Evolutionary conservation across 495 filamentous ascomycete genomes (phyloP).

Genomic region (Talaromyces liani): DNA sequence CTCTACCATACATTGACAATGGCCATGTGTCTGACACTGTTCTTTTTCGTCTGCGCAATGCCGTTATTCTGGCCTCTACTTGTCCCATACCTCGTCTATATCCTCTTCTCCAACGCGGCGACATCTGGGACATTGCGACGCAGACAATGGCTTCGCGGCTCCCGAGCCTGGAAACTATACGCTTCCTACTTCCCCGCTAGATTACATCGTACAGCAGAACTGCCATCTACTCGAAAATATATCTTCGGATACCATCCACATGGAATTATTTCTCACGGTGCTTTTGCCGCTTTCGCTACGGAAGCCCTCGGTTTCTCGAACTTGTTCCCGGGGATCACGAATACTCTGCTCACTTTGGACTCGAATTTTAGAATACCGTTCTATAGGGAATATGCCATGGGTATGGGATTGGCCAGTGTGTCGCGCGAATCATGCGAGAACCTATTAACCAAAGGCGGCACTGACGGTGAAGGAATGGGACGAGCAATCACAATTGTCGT

Average conservation of each 20-base stretch:
- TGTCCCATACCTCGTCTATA: constrained; percentile 82
- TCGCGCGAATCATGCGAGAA: constrained; percentile 88
- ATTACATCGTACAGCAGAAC: constrained; percentile 70
- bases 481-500: constrained; percentile 94
- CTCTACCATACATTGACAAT: constrained; percentile 81
- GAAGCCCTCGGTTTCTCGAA: constrained; percentile 83
- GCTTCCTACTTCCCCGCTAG: constrained; percentile 86
- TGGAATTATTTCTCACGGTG: constrained; percentile 93
- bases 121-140: constrained; percentile 69
- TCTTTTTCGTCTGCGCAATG: constrained; percentile 87
- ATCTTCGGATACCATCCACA: constrained; percentile 98
- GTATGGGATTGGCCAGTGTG: constrained; percentile 79
- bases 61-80: constrained; percentile 88
- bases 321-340: constrained; percentile 94
- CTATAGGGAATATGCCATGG: constrained; percentile 85
- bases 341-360: constrained; percentile 80
- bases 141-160: constrained; percentile 62
- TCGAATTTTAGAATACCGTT: constrained; percentile 91
- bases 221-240: constrained; percentile 83
- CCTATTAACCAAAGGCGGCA: constrained; percentile 67
- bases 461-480: constrained; percentile 82
- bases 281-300: constrained; percentile 86
- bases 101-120: constrained; percentile 67
- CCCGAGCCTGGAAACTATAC: constrained; percentile 80
- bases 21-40: constrained; percentile 62